Evolutionary conservation across 2,329 filamentous ascomycete genomes (phyloP).

Genomic region (Hypocrella siamensis): DNA sequence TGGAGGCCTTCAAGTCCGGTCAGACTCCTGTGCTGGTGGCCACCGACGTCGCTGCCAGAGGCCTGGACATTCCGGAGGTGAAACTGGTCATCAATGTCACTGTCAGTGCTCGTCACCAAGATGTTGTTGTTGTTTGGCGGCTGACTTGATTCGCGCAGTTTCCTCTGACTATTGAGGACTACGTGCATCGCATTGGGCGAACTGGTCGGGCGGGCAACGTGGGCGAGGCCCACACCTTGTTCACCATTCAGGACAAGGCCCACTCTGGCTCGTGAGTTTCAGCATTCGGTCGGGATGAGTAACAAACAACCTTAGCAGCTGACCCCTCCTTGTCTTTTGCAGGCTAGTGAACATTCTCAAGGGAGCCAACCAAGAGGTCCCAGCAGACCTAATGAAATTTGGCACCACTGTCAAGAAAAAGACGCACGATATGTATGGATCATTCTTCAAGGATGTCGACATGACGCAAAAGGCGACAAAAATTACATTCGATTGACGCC

Average conservation of each 20-base stretch:
- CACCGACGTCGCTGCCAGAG: conserved; percentile 89
- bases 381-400: conserved; percentile 84
- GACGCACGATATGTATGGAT: conserved; percentile 85
- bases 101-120: conserved; percentile 19
- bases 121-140: conserved; percentile 1
- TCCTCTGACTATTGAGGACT: conserved; percentile 89
- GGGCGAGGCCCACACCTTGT: conserved; percentile 80
- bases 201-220: conserved; percentile 86
- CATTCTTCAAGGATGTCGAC: conserved; percentile 85
- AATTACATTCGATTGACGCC: conserved; percentile 80
- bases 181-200: conserved; percentile 91
- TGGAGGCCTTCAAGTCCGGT: conserved; percentile 85
- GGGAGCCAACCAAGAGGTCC: conserved; percentile 80
- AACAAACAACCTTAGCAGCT: neutral
- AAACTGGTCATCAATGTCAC: conserved; percentile 92
- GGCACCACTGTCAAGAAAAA: conserved; percentile 99
- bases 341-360: conserved; percentile 89
- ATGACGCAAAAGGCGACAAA: conserved; percentile 75
- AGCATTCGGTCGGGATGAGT: too few species aligned
- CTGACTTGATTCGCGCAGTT: conserved; percentile 36
- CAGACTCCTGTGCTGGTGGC: conserved; percentile 74
- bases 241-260: conserved; percentile 87
- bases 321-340: neutral
- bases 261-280: conserved; percentile 72
- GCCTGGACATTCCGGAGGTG: conserved; percentile 87